phyloP scores from a whole-genome alignment of 805 yeast species.

The Osmozyma mogii region DNA sequence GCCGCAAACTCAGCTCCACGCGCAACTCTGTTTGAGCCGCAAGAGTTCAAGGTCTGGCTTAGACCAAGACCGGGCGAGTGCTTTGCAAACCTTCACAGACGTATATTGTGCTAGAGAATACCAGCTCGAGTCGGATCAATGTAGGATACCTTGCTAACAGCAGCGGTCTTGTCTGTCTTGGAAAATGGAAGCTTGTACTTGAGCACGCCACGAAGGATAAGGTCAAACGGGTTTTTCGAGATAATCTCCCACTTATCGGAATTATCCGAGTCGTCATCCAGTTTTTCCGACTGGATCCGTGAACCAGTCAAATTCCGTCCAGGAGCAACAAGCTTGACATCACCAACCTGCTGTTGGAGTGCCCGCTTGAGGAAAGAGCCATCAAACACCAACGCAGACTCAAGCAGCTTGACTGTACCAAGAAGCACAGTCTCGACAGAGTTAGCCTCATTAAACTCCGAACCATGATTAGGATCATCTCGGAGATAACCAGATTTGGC shows the following conservation, averaged over 20 bases:
- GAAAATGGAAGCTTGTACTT: constrained; percentile 66
- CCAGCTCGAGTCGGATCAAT: constrained; percentile 55
- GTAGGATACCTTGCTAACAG: constrained; percentile 49
- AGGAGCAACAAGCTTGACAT: constrained; percentile 66
- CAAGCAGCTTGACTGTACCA: constrained; percentile 61
- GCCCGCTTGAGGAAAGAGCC: constrained; percentile 72
- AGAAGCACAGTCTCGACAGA: constrained; percentile 60
- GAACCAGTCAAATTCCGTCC: constrained; percentile 40
- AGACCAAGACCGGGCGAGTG: constrained; percentile 5
- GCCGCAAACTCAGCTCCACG: constrained; percentile 42
- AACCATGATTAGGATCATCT: constrained; percentile 4
- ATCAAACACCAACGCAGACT: constrained; percentile 63
- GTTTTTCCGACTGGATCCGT: background rate
- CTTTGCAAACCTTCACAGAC: constrained; percentile 1
- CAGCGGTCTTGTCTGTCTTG: constrained; percentile 43
- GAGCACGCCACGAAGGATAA: constrained; percentile 76
- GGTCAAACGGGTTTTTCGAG: constrained; percentile 73
- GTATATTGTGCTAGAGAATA: constrained; percentile 1
- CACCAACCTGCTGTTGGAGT: constrained; percentile 52
- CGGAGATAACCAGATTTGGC: constrained; percentile 56
- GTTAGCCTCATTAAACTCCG: constrained; percentile 1
- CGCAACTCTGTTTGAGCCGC: constrained; percentile 60
- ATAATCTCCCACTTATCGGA: constrained; percentile 65
- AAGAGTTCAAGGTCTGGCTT: constrained; percentile 22
- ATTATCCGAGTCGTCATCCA: constrained; percentile 18